These are phyloP conservation scores for Begonia masoniana DNA, from an alignment of 306 rosid genomes.

Conservation along the genomic window DNA sequence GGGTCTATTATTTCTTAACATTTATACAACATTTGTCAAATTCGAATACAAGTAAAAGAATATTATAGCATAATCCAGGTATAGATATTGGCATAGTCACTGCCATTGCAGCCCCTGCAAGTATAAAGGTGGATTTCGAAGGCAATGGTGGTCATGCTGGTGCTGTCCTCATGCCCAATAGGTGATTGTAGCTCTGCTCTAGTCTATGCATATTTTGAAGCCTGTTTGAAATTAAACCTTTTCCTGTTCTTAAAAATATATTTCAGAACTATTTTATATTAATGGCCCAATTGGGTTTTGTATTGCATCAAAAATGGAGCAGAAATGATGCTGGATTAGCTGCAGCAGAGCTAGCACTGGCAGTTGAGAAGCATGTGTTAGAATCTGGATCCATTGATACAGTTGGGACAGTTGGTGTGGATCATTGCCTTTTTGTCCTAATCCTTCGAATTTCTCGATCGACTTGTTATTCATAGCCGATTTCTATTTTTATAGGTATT, in stretches of 20 bases:
- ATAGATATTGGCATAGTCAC: constrained; percentile 74
- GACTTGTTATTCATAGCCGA: background rate
- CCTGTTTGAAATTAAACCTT: background rate
- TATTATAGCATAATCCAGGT: constrained; percentile 29
- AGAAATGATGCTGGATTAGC: constrained; percentile 99
- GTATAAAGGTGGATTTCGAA: constrained; percentile 78
- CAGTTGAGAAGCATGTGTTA: constrained; percentile 81
- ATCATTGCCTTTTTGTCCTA: constrained; percentile 26
- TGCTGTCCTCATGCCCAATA: constrained; percentile 82
- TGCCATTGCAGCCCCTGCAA: constrained; percentile 95
- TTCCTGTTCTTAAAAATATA: no score
- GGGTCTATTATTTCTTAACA: constrained; percentile 2
- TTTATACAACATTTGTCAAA: background rate
- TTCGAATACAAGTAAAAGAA: background rate
- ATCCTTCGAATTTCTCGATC: background rate
- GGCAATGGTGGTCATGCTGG: constrained; percentile 97
- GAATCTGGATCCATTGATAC: constrained; percentile 86
- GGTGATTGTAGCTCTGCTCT: constrained; percentile 25
- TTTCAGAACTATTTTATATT: no score
- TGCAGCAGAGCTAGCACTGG: constrained; percentile 76
- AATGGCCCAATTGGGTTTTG: background rate
- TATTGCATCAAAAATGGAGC: constrained; percentile 14
- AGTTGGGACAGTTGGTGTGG: constrained; percentile 95
- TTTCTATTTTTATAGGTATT: constrained; percentile 37
- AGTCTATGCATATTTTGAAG: background rate